Base-by-base conservation (phyloP, 805 yeast genomes). In the Martiniozyma abietophila region DNA sequence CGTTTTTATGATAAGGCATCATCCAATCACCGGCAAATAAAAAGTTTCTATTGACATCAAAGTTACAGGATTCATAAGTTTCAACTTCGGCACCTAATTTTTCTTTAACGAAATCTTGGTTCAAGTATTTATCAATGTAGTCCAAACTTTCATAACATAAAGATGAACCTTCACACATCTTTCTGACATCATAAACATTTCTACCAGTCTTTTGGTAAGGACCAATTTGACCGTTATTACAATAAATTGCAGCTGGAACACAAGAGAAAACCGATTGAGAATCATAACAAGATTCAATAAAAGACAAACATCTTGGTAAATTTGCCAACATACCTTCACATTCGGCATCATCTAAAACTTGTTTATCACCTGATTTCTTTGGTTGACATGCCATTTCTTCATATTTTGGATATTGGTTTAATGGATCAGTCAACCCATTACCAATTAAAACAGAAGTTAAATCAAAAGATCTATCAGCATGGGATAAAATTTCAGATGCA, bases 371-470 rank as follows among this genome's bases (percentile, higher is more conserved):
- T 9, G 52, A 51, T 44, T 95, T 94, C 45, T 69, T 55, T 12
- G 37, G 37, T 35, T 95, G 92, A 59, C 97, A 89, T 4, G 94
- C 94, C 96, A 89, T 88, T 44, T 94, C 94, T 56, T 80, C 74
- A 53, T 84, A 86, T 57, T 76, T 76, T 39, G 71, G 70, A 51
- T 80, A 77, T 65, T 86, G 96, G 29, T 71, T 68, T 39, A 80
- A 63, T 3, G 94, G 80, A 56, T 85, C 94, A 23, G 95, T 84
- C 46, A 88, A 72, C 34, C 97, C 96, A 55, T 88, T 88, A 42
- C 97, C 97, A 50, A 88, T 88, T 53, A 89, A 53, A 14, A 88
- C 77, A 4, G 95, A 82, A 9, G 80, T 62, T 45, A 86, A 65
- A 48, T 83, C 73, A 50, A 79, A 76, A 15, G 69, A 60, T 37